Conservation (phyloP, 208 protist genomes). For the Herpetomonas tarakana region DNA sequence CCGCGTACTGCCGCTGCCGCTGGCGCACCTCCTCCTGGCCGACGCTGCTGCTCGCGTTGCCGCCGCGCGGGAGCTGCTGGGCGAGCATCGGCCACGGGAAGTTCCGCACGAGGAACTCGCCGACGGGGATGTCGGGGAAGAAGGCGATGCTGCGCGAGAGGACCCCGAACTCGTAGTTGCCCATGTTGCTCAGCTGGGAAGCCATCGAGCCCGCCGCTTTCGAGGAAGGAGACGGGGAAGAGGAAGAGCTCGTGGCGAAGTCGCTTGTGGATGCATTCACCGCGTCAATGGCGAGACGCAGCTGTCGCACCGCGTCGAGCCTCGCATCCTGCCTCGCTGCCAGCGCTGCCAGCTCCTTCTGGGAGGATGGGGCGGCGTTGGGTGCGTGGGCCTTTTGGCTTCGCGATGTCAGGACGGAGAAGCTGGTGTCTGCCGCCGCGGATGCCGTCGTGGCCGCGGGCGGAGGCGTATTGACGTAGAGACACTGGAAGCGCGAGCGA, state of each 20-base stretch:
- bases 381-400: neutral
- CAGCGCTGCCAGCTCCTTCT: conserved; percentile 13
- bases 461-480: conserved; percentile 58
- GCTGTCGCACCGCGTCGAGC: conserved; percentile 38
- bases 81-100: conserved; percentile 67
- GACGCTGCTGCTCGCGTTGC: conserved; percentile 14
- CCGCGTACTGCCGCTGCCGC: conserved; percentile 17
- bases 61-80: conserved; percentile 34
- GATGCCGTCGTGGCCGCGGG: conserved; percentile 22
- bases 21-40: conserved; percentile 25
- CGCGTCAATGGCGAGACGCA: conserved; percentile 48
- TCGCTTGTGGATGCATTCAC: conserved; percentile 57
- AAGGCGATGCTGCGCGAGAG: conserved; percentile 34
- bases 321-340: conserved; percentile 9
- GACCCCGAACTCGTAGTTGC: conserved; percentile 51
- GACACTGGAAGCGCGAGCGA: conserved; percentile 81
- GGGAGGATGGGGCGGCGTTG: neutral
- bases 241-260: conserved; percentile 22
- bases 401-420: conserved; percentile 10
- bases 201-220: neutral
- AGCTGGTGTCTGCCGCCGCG: neutral
- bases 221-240: neutral
- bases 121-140: conserved; percentile 58
- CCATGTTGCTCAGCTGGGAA: conserved; percentile 38
- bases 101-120: conserved; percentile 41